Evolutionary conservation across 1,284 basidiomycete genomes (phyloP), one percentile per base, ranked within the genome.

Genomic region (Cystobasidium pallidum): DNA sequence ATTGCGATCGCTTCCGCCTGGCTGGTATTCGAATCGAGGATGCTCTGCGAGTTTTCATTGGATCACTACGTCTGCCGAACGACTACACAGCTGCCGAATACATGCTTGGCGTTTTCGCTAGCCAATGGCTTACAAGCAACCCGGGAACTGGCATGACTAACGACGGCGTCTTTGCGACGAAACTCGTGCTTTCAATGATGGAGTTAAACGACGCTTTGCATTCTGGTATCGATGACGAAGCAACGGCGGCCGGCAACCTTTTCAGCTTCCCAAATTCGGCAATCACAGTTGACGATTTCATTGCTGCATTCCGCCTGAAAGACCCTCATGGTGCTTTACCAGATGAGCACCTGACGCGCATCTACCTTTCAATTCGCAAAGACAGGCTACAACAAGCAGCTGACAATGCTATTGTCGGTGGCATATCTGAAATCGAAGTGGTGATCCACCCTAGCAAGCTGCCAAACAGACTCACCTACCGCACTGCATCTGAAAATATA

Each of bases 51-150:
- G 86, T 90, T 61, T 93, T 98, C 82, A 82, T 98, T 70, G 86
- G 93, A 78, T 88, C 92, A 26, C 80, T 98, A 66, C 85, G 90
- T 77, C 81, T 92, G 43, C 88, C 91, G 17, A 80, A 83, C 28
- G 86, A 87, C 54, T 76, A 80, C 41, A 85, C 86, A 73, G 83
- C 91, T 0, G 84, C 91, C 45, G 93, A 97, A 80, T 79, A 81
- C 28, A 77, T 87, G 26, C 81, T 87, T 32, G 76, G 80, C 21
- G 86, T 89, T 11, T 94, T 99, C 79, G 91, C 93, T 7, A 85
- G 86, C 74, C 86, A 90, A 30, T 99, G 94, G 91, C 90, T 91
- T 76, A 88, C 90, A 72, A 89, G 90, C n/a, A 99, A 99, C 79
- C 86, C 88, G 17, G 75, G 75, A 28, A 74, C 75, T 2, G 71